These are phyloP conservation scores for Blastobotrys malaysiensis DNA, from an alignment of 1,139 yeast species.

Conservation along the genomic window DNA sequence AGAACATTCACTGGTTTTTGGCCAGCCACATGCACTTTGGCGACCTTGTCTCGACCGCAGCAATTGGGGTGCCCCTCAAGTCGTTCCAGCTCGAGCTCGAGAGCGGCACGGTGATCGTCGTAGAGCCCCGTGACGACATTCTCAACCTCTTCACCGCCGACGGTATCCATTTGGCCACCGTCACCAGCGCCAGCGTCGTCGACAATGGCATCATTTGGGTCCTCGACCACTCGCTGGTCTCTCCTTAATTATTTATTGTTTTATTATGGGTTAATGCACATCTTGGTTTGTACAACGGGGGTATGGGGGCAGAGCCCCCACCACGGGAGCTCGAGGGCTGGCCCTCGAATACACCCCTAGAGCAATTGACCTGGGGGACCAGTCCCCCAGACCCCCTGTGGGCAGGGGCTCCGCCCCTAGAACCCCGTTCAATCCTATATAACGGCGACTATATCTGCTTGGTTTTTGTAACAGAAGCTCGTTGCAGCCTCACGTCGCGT, in stretches of 20 bases:
- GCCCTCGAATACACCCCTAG: no score
- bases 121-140: slow-evolving; percentile 14
- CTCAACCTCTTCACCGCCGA: slow-evolving; percentile 10
- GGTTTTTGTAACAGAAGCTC: no score
- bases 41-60: slow-evolving; percentile 13
- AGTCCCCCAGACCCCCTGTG: no score
- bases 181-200: slow-evolving; percentile 19
- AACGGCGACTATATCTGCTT: no score
- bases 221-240: slow-evolving; percentile 13
- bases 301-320: no score
- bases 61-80: slow-evolving; percentile 5
- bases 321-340: no score
- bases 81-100: slow-evolving; percentile 14
- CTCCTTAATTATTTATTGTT: slow-evolving; percentile 8
- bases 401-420: no score
- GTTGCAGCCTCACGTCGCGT: no score
- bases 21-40: slow-evolving; percentile 29
- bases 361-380: no score
- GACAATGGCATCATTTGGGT: slow-evolving; percentile 29
- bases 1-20: slow-evolving; percentile 28
- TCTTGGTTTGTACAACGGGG: no score
- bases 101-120: slow-evolving; percentile 15
- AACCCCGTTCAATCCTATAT: no score
- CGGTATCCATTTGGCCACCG: slow-evolving; percentile 17
- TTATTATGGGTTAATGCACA: no score